Evolutionary conservation across 2,329 filamentous ascomycete genomes (phyloP).

Genomic region (Colletotrichum cuscutae): DNA sequence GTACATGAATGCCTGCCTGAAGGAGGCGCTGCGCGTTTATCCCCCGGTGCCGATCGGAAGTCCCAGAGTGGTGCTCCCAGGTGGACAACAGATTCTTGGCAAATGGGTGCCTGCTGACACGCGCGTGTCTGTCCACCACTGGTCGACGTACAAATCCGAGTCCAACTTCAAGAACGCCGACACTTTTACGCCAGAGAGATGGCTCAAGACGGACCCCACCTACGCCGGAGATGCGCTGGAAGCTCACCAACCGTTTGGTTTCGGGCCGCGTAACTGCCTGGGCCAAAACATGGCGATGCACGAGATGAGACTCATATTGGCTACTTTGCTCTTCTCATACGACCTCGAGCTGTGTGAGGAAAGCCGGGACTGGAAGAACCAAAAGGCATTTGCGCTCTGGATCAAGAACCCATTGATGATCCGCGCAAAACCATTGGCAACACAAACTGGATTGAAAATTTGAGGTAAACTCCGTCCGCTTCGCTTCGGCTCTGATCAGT

Average conservation of each 20-base stretch:
- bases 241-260: slow-evolving; percentile 64
- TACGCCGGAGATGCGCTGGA: slow-evolving; percentile 39
- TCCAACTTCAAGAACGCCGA: slow-evolving; percentile 52
- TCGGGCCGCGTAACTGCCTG: slow-evolving; percentile 64
- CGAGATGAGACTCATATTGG: slow-evolving; percentile 60
- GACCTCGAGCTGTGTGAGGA: slow-evolving; percentile 19
- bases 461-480: neutral
- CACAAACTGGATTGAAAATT: neutral
- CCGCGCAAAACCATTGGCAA: neutral
- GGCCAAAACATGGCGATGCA: slow-evolving; percentile 66
- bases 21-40: slow-evolving; percentile 55
- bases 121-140: slow-evolving; percentile 49
- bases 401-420: slow-evolving; percentile 27
- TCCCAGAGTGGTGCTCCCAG: slow-evolving; percentile 42
- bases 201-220: slow-evolving; percentile 14
- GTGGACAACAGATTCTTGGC: slow-evolving; percentile 45
- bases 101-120: slow-evolving; percentile 45
- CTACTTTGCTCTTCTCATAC: slow-evolving; percentile 25
- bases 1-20: slow-evolving; percentile 52
- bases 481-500: neutral
- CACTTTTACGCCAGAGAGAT: slow-evolving; percentile 42
- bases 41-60: slow-evolving; percentile 42
- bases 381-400: slow-evolving; percentile 24
- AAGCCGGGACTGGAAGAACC: slow-evolving; percentile 1
- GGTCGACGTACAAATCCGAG: slow-evolving; percentile 53